Conservation (phyloP, 2,329 filamentous ascomycete species). For the Botrytis byssoidea region DNA sequence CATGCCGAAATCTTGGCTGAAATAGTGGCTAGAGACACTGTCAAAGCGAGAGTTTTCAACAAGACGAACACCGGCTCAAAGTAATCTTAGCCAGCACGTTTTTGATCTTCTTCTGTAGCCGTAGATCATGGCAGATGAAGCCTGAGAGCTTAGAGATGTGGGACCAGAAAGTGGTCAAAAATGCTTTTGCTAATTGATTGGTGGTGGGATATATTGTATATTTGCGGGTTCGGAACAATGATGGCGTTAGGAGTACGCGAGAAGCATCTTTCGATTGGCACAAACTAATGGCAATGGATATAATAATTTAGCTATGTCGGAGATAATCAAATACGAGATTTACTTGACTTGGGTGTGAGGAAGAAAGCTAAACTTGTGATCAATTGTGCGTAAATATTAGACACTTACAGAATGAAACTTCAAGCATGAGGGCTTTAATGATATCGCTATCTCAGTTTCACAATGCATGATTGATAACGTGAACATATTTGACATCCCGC, state of each 20-base stretch:
- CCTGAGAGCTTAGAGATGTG: no score
- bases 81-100: background rate
- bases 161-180: no score
- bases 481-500: background rate
- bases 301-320: background rate
- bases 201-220: no score
- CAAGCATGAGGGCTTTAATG: background rate
- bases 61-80: background rate
- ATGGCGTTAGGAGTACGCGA: background rate
- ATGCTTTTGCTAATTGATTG: background rate
- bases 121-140: background rate
- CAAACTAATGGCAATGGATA: background rate
- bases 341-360: no score
- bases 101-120: fast-evolving
- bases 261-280: background rate
- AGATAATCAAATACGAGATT: background rate
- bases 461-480: background rate
- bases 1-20: background rate
- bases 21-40: background rate
- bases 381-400: background rate
- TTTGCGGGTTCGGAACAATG: background rate
- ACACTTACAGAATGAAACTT: background rate
- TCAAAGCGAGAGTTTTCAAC: background rate
- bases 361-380: background rate
- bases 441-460: background rate